Evolutionary conservation across 1,284 basidiomycete genomes (phyloP).

Genomic region (Rhodotorula sp.): DNA sequence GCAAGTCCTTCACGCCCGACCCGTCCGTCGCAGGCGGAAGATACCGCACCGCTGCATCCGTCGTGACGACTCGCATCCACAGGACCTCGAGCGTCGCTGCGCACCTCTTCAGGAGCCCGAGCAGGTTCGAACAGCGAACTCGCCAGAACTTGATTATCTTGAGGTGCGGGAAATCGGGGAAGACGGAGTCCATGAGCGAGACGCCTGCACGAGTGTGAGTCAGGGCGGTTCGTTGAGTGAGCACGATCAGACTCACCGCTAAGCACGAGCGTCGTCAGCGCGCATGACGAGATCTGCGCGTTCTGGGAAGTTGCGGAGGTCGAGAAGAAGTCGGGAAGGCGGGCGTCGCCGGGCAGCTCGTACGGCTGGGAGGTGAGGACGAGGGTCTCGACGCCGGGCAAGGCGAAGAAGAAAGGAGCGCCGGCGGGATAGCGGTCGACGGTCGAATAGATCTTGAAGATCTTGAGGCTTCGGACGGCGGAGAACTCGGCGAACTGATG

Average conservation of each 20-base stretch:
- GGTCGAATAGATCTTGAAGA: neutral
- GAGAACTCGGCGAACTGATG: constrained; percentile 22
- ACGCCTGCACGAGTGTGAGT: neutral
- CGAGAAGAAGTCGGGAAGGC: constrained; percentile 23
- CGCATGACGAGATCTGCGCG: constrained; percentile 1
- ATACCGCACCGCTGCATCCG: constrained; percentile 9
- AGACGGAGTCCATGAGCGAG: constrained; percentile 4
- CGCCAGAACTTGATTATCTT: constrained; percentile 1
- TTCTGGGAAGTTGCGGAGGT: neutral
- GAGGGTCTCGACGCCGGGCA: constrained; percentile 10
- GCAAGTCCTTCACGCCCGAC: constrained; percentile 8
- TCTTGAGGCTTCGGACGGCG: constrained; percentile 15
- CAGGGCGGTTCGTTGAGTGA: neutral
- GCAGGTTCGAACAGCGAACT: constrained; percentile 7
- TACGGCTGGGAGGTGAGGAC: neutral
- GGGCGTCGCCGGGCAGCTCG: neutral
- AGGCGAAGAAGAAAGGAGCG: constrained; percentile 12
- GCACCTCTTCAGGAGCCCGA: constrained; percentile 11
- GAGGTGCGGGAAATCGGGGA: constrained; percentile 3
- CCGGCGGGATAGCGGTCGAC: constrained; percentile 23
- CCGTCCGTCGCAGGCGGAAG: neutral
- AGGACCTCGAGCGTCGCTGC: constrained; percentile 7
- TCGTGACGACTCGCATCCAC: neutral
- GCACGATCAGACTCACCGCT: neutral
- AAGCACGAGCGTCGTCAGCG: neutral